These are phyloP conservation scores for Cydonia oblonga DNA, from an alignment of 331 rosid species.

Conservation along the genomic window DNA sequence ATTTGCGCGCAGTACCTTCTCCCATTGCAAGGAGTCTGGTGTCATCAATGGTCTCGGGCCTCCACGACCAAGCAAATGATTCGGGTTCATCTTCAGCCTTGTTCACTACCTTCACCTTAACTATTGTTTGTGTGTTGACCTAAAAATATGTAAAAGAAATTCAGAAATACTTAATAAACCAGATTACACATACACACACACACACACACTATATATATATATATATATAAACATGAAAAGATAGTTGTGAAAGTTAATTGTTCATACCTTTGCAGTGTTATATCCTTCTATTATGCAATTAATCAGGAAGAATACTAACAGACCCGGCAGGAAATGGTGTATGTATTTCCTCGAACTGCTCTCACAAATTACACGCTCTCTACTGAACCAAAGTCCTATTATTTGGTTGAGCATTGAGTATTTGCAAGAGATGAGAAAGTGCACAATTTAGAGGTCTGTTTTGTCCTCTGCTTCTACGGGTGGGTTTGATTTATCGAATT, in stretches of 20 bases:
- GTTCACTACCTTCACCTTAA: slow-evolving; percentile 27
- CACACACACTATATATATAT: too few relatives aligned
- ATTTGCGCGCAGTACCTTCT: background rate
- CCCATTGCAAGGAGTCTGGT: slow-evolving; percentile 15
- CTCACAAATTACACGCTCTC: too few relatives aligned
- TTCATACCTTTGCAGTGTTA: slow-evolving; percentile 43
- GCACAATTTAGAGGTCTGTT: too few relatives aligned
- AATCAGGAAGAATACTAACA: slow-evolving; percentile 40
- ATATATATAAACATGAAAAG: background rate
- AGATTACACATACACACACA: too few relatives aligned
- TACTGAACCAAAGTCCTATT: too few relatives aligned
- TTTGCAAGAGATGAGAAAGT: too few relatives aligned
- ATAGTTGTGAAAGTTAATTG: background rate
- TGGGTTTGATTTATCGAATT: too few relatives aligned
- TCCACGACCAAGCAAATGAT: slow-evolving; percentile 38
- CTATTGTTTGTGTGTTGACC: slow-evolving; percentile 47
- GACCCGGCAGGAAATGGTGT: slow-evolving; percentile 45
- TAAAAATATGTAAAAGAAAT: background rate
- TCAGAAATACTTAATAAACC: background rate
- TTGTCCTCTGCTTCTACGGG: too few relatives aligned
- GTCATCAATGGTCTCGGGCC: slow-evolving; percentile 25
- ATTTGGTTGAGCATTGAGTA: too few relatives aligned
- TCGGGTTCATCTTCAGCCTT: slow-evolving; percentile 31
- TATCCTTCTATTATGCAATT: slow-evolving; percentile 24
- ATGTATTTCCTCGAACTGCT: background rate